These are phyloP conservation scores for Colletotrichum lini DNA, from an alignment of 2,329 filamentous ascomycete genomes.

Conservation along the genomic window DNA sequence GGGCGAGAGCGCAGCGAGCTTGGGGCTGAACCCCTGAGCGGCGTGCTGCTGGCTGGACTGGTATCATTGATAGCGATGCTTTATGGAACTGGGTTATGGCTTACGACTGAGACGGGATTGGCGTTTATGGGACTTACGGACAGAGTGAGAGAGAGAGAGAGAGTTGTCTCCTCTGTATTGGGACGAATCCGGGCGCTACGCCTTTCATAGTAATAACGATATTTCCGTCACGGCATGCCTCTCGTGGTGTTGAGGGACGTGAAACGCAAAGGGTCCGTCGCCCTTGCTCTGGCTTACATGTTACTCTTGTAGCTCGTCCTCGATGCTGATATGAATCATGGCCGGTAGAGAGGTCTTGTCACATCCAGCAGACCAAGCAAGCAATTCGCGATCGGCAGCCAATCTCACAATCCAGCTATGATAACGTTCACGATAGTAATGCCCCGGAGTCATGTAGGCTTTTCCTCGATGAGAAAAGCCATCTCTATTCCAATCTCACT, in stretches of 20 bases:
- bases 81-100: conserved; percentile 17
- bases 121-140: conserved; percentile 8
- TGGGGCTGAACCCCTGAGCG: conserved; percentile 48
- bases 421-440: not conserved
- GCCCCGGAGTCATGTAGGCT: not conserved
- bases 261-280: not conserved
- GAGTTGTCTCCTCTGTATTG: not conserved
- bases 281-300: not conserved
- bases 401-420: not conserved
- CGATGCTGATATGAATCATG: too few species aligned
- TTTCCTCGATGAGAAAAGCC: not conserved
- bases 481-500: not conserved
- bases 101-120: conserved; percentile 23
- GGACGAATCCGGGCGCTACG: not conserved
- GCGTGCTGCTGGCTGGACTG: not conserved
- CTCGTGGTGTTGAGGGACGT: not conserved
- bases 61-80: conserved; percentile 25
- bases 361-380: too few species aligned
- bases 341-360: not conserved
- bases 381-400: too few species aligned
- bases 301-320: too few species aligned
- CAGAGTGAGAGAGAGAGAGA: not conserved
- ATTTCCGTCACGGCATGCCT: not conserved
- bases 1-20: conserved; percentile 73
- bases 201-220: conserved; percentile 23